Evolutionary conservation across 805 yeast genomes (phyloP).

Genomic region (Starmera caribaea): DNA sequence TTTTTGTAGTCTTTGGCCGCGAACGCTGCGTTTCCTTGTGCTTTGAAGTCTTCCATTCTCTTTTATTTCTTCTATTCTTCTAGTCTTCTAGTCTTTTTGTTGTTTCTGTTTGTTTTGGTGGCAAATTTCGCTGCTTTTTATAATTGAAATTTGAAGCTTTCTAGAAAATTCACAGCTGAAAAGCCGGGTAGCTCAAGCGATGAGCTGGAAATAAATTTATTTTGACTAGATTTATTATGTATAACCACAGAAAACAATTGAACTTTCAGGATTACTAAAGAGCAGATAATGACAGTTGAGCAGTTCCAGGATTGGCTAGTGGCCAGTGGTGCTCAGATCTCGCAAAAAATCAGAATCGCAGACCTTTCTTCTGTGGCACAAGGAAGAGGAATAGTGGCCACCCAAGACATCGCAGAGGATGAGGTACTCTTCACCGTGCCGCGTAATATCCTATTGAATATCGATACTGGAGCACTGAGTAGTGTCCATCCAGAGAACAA

Average conservation of each 20-base stretch:
- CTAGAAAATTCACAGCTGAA: slow-evolving; percentile 5
- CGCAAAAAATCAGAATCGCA: slow-evolving; percentile 46
- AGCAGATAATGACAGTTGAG: background rate
- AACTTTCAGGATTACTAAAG: background rate
- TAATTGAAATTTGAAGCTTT: background rate
- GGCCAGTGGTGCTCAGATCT: slow-evolving; percentile 33
- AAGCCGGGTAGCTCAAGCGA: background rate
- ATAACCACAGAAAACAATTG: too few relatives aligned
- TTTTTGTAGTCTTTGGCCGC: slow-evolving; percentile 73
- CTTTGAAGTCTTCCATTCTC: slow-evolving; percentile 70
- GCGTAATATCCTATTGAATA: slow-evolving; percentile 42
- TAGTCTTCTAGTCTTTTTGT: slow-evolving; percentile 37
- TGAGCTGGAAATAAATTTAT: background rate
- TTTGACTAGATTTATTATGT: background rate
- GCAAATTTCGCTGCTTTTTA: background rate
- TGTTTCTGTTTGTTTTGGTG: background rate
- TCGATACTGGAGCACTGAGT: slow-evolving; percentile 43
- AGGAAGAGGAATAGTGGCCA: slow-evolving; percentile 75
- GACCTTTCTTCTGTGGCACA: slow-evolving; percentile 52
- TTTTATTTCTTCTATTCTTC: too few relatives aligned
- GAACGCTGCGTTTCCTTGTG: slow-evolving; percentile 90
- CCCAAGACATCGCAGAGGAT: slow-evolving; percentile 45
- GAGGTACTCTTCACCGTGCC: slow-evolving; percentile 69
- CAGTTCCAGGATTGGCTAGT: slow-evolving; percentile 37
- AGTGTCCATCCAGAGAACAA: slow-evolving; percentile 21